These are phyloP conservation scores for Kluyveromyces sp. DNA, from an alignment of 1,139 yeast species.

Conservation along the genomic window DNA sequence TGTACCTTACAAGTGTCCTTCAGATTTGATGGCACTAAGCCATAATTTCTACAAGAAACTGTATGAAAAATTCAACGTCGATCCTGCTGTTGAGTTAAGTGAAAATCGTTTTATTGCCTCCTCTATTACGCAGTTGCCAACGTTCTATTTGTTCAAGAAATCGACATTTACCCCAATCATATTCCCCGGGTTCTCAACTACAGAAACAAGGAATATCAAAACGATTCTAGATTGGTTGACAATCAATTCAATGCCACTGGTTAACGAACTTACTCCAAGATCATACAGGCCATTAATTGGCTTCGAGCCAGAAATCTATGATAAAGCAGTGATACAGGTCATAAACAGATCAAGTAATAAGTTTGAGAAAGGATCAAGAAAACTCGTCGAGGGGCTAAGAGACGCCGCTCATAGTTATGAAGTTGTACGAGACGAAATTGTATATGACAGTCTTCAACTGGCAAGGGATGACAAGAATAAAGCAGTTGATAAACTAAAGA, in stretches of 20 bases:
- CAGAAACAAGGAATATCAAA: slow-evolving; percentile 47
- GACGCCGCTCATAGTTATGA: slow-evolving; percentile 50
- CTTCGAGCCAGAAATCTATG: slow-evolving; percentile 28
- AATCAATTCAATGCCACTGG: slow-evolving; percentile 41
- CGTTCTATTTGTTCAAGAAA: slow-evolving; percentile 52
- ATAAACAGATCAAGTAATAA: slow-evolving; percentile 39
- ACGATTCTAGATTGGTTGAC: slow-evolving; percentile 44
- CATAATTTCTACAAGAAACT: slow-evolving; percentile 39
- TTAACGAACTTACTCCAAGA: slow-evolving; percentile 43
- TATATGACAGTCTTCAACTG: slow-evolving; percentile 35
- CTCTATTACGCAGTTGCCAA: slow-evolving; percentile 52
- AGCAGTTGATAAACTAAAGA: slow-evolving; percentile 38
- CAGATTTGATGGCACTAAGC: slow-evolving; percentile 37
- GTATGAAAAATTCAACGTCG: slow-evolving; percentile 37
- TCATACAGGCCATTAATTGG: slow-evolving; percentile 35
- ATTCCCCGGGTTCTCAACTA: slow-evolving; percentile 54
- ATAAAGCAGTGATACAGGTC: slow-evolving; percentile 48
- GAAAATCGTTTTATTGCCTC: slow-evolving; percentile 43
- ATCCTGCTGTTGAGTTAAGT: slow-evolving; percentile 32
- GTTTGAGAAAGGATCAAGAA: slow-evolving; percentile 11
- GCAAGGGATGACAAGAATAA: slow-evolving; percentile 39
- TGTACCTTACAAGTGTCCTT: slow-evolving; percentile 47
- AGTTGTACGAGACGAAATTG: slow-evolving; percentile 37
- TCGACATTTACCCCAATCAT: slow-evolving; percentile 44
- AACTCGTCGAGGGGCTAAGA: slow-evolving; percentile 37